Percentiles rank a stretch among this genome's conserved stretches.
Conservation (phyloP, 306 rosid species). For the Argentina anserina region DNA sequence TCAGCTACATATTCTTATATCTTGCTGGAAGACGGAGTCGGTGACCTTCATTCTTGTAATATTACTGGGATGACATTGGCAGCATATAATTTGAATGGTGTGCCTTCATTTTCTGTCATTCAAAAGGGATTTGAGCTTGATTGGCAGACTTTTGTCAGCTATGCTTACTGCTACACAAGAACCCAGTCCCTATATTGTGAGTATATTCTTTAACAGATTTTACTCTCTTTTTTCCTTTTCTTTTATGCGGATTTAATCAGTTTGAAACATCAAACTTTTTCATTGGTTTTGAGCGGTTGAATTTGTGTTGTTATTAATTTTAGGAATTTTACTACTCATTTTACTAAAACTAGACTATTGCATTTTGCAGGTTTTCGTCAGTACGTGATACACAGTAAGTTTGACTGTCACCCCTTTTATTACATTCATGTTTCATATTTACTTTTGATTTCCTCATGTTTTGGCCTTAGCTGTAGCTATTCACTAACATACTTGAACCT, state of each 20-base stretch:
- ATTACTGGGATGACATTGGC: fast-evolving
- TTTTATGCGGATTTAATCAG: not conserved
- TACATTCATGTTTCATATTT: not conserved
- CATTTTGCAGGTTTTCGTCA: not conserved
- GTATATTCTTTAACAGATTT: not conserved
- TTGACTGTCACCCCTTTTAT: not conserved
- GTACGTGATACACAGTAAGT: not conserved
- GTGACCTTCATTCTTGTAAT: not conserved
- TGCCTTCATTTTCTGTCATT: not conserved
- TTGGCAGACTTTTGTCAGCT: fast-evolving
- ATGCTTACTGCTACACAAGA: not conserved
- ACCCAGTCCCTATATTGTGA: not conserved
- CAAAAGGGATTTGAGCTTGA: not conserved
- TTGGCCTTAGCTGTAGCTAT: not conserved
- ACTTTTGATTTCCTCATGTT: not conserved
- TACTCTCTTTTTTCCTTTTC: not conserved
- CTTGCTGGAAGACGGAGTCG: not conserved
- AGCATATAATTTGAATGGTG: fast-evolving
- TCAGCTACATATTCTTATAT: constrained; percentile 4
- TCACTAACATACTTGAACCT: not conserved
- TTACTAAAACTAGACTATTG: not conserved
- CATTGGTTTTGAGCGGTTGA: not conserved
- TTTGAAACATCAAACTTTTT: not conserved
- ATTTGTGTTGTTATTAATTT: not conserved
- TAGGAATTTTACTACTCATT: too few relatives aligned